phyloP scores from a whole-genome alignment of 129 eudicot genomes.

The Solidago caesia region DNA sequence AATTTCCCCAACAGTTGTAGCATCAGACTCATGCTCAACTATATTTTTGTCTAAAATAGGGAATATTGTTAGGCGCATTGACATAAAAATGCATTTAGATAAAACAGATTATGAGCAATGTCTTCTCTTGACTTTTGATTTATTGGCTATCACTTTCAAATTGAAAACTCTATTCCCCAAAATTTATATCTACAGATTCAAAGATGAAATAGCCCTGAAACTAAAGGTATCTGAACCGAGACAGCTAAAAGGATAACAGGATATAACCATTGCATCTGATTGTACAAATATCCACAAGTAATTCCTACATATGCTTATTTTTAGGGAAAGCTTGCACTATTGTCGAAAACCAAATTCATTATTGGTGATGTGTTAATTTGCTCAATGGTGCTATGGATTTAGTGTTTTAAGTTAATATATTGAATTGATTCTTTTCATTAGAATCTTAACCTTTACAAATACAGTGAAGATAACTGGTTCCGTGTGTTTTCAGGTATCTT shows the following conservation, averaged over 20 bases:
- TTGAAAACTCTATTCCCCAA: neutral
- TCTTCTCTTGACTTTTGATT: neutral
- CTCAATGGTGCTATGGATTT: no score
- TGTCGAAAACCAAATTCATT: neutral
- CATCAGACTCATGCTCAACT: neutral
- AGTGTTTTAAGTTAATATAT: neutral
- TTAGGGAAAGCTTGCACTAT: no score
- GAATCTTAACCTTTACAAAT: neutral
- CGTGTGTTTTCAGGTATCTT: conserved; percentile 22
- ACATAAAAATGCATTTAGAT: neutral
- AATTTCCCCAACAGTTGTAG: neutral
- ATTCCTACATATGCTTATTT: neutral
- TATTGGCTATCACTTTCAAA: neutral
- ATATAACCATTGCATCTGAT: neutral
- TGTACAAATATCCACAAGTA: neutral
- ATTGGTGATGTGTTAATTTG: neutral
- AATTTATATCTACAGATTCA: neutral
- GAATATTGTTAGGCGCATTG: neutral
- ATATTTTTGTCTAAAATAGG: neutral
- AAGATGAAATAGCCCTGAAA: neutral
- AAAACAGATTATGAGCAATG: neutral
- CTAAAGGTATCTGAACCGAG: neutral
- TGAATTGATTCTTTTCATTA: neutral
- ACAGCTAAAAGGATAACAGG: neutral
- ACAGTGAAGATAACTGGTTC: neutral